phyloP scores from a whole-genome alignment of 2,329 filamentous ascomycete genomes.

The Septoria linicola region DNA sequence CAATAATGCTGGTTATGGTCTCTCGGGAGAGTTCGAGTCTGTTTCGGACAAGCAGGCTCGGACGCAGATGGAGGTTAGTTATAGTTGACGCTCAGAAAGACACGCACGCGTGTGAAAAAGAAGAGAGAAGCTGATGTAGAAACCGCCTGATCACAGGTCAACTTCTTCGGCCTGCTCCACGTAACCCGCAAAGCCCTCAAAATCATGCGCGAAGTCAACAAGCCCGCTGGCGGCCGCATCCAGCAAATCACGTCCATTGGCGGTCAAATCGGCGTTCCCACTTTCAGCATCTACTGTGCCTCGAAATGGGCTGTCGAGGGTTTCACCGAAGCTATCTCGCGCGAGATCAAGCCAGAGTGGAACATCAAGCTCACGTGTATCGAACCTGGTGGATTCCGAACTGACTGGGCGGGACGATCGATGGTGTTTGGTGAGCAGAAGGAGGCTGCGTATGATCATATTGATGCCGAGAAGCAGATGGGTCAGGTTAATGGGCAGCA shows the following conservation, averaged over 20 bases:
- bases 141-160: too few relatives aligned
- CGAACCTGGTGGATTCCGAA: conserved; percentile 50
- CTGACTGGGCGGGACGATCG: conserved; percentile 48
- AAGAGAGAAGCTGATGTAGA: too few relatives aligned
- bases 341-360: conserved; percentile 49
- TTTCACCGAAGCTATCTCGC: conserved; percentile 45
- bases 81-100: neutral
- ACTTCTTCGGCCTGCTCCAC: conserved; percentile 58
- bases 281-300: conserved; percentile 43
- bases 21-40: conserved; percentile 55
- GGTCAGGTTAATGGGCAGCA: conserved; percentile 45
- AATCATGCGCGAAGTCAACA: conserved; percentile 47
- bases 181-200: conserved; percentile 51
- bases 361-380: conserved; percentile 48
- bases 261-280: conserved; percentile 45
- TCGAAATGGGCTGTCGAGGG: conserved; percentile 52
- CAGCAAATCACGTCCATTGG: conserved; percentile 58
- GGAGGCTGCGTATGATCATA: conserved; percentile 50
- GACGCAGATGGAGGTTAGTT: conserved; percentile 50
- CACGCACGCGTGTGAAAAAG: too few relatives aligned
- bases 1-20: conserved; percentile 29
- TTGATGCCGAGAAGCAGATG: conserved; percentile 46
- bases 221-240: conserved; percentile 52
- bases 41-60: conserved; percentile 50
- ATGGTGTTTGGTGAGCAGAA: conserved; percentile 50